These are phyloP conservation scores for Chamaecrista fasciculata DNA, from an alignment of 306 rosid species.

Conservation along the genomic window DNA sequence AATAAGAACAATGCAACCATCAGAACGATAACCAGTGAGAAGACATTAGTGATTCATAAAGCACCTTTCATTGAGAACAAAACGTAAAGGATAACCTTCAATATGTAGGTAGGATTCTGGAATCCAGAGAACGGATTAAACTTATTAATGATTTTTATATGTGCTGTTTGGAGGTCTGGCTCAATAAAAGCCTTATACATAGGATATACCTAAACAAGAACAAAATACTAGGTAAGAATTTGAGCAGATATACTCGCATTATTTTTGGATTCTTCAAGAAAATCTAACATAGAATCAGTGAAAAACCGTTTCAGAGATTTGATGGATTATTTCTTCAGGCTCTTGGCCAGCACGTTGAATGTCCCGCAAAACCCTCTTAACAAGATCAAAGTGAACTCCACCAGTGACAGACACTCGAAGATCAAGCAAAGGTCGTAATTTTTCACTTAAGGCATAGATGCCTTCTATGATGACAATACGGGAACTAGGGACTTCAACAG, in stretches of 20 bases:
- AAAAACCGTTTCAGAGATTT: constrained; percentile 93
- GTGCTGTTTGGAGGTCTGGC: constrained; percentile 97
- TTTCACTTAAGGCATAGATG: constrained; percentile 89
- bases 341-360: constrained; percentile 94
- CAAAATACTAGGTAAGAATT: constrained; percentile 19
- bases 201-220: constrained; percentile 75
- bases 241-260: background rate
- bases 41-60: constrained; percentile 13
- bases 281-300: constrained; percentile 40
- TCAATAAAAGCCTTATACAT: constrained; percentile 99
- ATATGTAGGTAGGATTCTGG: constrained; percentile 86
- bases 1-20: constrained; percentile 22
- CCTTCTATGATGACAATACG: constrained; percentile 86
- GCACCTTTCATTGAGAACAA: constrained; percentile 4
- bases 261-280: background rate
- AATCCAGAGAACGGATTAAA: constrained; percentile 94
- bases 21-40: constrained; percentile 13
- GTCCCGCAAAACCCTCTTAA: constrained; percentile 93
- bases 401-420: constrained; percentile 97
- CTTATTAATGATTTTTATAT: constrained; percentile 83
- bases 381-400: constrained; percentile 96
- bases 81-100: constrained; percentile 52
- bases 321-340: constrained; percentile 97
- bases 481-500: constrained; percentile 82
- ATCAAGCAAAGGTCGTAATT: constrained; percentile 79